Conservation (phyloP, 257 asterid species). For the Lantana camara region DNA sequence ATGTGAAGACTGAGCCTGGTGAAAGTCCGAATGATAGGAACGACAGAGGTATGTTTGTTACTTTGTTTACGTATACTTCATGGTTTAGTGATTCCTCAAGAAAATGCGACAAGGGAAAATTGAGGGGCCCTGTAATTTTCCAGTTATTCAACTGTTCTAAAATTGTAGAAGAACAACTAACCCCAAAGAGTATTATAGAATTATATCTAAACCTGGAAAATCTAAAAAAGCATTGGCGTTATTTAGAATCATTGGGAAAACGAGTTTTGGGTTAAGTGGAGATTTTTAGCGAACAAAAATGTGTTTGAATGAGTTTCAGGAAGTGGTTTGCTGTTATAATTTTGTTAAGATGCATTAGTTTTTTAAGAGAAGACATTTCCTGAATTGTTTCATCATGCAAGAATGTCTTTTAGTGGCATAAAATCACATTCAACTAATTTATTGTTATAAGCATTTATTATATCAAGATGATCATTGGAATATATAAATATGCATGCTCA, state of each 20-base stretch:
- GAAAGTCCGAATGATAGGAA: slow-evolving; percentile 97
- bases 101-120: not conserved
- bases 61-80: slow-evolving; percentile 23
- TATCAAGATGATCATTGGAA: too few species aligned
- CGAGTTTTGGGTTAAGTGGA: not conserved
- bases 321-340: not conserved
- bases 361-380: not conserved
- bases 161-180: not conserved
- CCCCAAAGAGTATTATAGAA: not conserved
- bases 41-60: slow-evolving; percentile 92
- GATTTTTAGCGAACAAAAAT: not conserved
- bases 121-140: not conserved
- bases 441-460: not conserved
- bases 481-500: too few species aligned
- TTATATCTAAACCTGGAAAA: not conserved
- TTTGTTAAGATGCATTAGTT: not conserved
- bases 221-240: not conserved
- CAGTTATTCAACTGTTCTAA: not conserved
- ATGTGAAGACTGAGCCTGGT: slow-evolving; percentile 72
- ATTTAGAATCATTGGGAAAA: not conserved
- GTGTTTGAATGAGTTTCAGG: not conserved
- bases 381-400: not conserved
- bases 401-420: not conserved
- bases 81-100: not conserved
- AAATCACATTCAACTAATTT: not conserved